Evolutionary conservation across 73 alveolate genomes (phyloP), one percentile per base, ranked within the genome.

Genomic region (Paramecium octaurelia): DNA sequence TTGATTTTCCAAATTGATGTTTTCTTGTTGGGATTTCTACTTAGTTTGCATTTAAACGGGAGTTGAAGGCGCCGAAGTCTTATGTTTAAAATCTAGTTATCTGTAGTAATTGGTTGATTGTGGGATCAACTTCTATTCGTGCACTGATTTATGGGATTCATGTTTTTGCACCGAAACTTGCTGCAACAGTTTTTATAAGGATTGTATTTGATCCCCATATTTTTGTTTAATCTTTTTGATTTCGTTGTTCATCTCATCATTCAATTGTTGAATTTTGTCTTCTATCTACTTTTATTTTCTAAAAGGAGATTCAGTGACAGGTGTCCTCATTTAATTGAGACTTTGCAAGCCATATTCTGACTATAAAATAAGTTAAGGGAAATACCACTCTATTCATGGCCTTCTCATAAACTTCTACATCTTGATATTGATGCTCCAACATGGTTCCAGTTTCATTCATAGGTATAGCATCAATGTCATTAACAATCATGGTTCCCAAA

Each of bases 381-480:
- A 12, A 31, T 80, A 80, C 91, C 46, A 80, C 46, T 43, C 91
- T 40, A 46, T 80, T 80, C 21, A 80, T 64, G 4, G 91, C 94
- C 27, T 89, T 59, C 8, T 71, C 94, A 31, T 88, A 75, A 10
- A 20, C 59, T n/a, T 89, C 90, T n/a, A 6, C 84, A 68, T 88
- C 77, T 35, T 34, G 16, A 20, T 88, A 70, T 88, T 68, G 71
- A 70, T 89, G 86, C 46, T 89, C 94, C 9, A 89, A 84, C 94
- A 89, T 89, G 10, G 94, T 89, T 8, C 94, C 94, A 24, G 94
- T 89, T 16, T 89, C 94, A 71, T 89, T 89, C 84, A 70, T 60
- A 31, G 92, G 88, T 20, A 70, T 54, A 24, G 80, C 69, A 36
- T 86, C 71, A 38, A 38, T 71, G 18, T 58, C 58, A 54, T 86